Evolutionary conservation across 805 yeast genomes (phyloP).

Genomic region (Geotrichum ghanense): DNA sequence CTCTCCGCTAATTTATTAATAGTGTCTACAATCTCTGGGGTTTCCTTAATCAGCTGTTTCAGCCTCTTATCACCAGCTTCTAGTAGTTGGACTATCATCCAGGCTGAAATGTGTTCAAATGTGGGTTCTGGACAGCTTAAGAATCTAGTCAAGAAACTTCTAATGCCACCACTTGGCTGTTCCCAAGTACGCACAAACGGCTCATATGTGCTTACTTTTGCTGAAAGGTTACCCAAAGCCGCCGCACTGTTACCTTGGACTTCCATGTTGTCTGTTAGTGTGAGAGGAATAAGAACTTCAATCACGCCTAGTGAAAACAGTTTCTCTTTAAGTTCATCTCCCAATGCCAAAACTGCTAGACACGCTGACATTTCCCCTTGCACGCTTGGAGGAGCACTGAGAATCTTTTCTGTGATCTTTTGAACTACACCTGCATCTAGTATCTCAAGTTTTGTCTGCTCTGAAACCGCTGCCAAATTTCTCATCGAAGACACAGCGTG

Average conservation of each 20-base stretch:
- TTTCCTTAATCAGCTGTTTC: conserved; percentile 21
- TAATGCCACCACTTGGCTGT: conserved; percentile 72
- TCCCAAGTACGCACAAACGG: conserved; percentile 72
- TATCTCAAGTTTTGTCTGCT: conserved; percentile 81
- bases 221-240: conserved; percentile 89
- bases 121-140: conserved; percentile 79
- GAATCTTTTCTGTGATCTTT: conserved; percentile 79
- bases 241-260: conserved; percentile 99
- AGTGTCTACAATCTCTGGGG: conserved; percentile 23
- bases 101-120: conserved; percentile 93
- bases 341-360: conserved; percentile 90
- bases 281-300: conserved; percentile 83
- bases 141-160: conserved; percentile 72
- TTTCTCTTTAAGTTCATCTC: conserved; percentile 84
- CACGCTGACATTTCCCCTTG: conserved; percentile 96
- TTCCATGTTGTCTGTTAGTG: conserved; percentile 78
- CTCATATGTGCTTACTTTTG: conserved; percentile 75
- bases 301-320: conserved; percentile 74
- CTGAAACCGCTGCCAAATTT: conserved; percentile 91
- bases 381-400: conserved; percentile 78
- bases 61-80: conserved; percentile 71
- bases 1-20: conserved; percentile 25
- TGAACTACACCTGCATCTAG: conserved; percentile 93
- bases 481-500: conserved; percentile 95
- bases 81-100: conserved; percentile 89